Conservation (phyloP, 1,284 basidiomycete genomes). For the Coniferiporia sulphurascens region DNA sequence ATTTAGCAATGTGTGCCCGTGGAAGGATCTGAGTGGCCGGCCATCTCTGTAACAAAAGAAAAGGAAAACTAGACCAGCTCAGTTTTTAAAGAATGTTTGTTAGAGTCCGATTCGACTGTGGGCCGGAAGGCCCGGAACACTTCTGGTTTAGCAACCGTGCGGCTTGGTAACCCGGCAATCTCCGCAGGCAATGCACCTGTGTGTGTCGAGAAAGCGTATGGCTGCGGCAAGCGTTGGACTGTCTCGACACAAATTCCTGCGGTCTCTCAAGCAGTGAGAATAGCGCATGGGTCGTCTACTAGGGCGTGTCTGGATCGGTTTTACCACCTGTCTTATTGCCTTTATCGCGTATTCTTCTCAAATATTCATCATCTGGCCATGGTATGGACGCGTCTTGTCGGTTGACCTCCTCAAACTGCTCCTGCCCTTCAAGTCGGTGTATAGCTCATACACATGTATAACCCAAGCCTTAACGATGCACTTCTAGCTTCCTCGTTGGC, state of each 20-base stretch:
- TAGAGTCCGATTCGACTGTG: too few relatives aligned
- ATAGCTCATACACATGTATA: background rate
- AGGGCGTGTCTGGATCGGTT: constrained; percentile 60
- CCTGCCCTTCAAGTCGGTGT: constrained; percentile 82
- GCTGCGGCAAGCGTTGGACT: too few relatives aligned
- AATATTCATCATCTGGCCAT: constrained; percentile 88
- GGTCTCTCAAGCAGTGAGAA: too few relatives aligned
- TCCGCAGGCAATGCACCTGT: background rate
- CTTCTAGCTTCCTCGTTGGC: constrained; percentile 61
- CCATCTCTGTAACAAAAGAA: too few relatives aligned
- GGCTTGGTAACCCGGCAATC: too few relatives aligned
- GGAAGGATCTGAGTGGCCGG: background rate
- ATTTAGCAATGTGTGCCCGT: background rate
- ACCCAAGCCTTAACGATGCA: constrained; percentile 1
- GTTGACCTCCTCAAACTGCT: constrained; percentile 71
- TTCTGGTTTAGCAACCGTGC: too few relatives aligned
- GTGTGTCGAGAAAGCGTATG: background rate
- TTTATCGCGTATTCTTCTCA: constrained; percentile 90
- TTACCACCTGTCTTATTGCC: constrained; percentile 73
- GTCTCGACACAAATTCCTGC: too few relatives aligned
- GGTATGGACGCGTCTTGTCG: constrained; percentile 73
- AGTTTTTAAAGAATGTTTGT: too few relatives aligned
- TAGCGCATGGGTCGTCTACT: constrained; percentile 42
- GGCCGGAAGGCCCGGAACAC: too few relatives aligned
- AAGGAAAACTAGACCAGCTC: too few relatives aligned